These are phyloP conservation scores for Mycena maculata DNA, from an alignment of 768 basidiomycete species.

Conservation along the genomic window DNA sequence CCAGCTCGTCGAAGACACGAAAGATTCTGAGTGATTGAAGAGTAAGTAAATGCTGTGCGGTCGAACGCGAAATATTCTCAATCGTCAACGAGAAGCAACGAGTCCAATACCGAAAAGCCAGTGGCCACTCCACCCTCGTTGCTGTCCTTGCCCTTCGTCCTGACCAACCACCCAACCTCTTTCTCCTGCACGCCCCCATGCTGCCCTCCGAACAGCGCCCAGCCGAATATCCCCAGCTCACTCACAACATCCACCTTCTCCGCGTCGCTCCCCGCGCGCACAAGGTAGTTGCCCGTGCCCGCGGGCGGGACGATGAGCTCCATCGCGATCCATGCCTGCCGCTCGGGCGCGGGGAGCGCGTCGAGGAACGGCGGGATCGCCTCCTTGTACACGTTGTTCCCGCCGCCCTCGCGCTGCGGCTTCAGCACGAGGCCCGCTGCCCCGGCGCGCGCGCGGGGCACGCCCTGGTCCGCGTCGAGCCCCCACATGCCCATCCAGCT, in stretches of 20 bases:
- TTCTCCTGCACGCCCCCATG: slow-evolving; percentile 63
- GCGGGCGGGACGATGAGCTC: slow-evolving; percentile 86
- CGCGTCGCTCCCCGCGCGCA: slow-evolving; percentile 73
- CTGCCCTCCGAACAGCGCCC: slow-evolving; percentile 75
- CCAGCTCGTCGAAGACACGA: too few species aligned
- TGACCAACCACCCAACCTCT: slow-evolving; percentile 83
- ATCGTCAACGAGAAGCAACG: slow-evolving; percentile 66
- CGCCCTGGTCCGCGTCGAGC: slow-evolving; percentile 66
- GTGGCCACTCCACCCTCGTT: slow-evolving; percentile 94
- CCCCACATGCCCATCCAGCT: slow-evolving; percentile 95
- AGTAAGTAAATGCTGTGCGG: too few species aligned
- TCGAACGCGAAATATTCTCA: slow-evolving; percentile 30
- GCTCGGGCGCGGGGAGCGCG: slow-evolving; percentile 65
- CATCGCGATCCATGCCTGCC: slow-evolving; percentile 96
- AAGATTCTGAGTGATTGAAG: too few species aligned
- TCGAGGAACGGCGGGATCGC: slow-evolving; percentile 85
- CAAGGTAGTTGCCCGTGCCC: slow-evolving; percentile 75
- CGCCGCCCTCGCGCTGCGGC: slow-evolving; percentile 98
- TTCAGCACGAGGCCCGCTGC: slow-evolving; percentile 84
- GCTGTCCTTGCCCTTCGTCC: slow-evolving; percentile 91
- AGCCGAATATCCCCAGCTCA: slow-evolving; percentile 94
- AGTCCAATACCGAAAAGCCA: slow-evolving; percentile 83
- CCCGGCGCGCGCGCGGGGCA: slow-evolving; percentile 62
- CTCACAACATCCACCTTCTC: slow-evolving; percentile 80
- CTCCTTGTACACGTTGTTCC: slow-evolving; percentile 92